phyloP scores from a whole-genome alignment of 805 yeast genomes.

The Wickerhamomyces alni region DNA sequence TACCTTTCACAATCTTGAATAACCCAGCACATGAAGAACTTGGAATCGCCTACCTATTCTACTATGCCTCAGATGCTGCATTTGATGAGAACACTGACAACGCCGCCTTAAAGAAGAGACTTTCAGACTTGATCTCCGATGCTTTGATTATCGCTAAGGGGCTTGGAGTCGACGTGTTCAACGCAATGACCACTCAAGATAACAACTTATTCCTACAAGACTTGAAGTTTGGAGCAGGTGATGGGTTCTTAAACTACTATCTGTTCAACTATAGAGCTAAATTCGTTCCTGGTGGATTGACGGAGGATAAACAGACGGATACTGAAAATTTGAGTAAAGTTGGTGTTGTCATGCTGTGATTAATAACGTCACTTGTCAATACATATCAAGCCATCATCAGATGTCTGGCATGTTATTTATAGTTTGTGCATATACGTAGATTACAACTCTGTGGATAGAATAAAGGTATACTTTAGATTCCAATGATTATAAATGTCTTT shows the following conservation, averaged over 20 bases:
- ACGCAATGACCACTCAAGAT: conserved; percentile 88
- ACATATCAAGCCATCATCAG: too few species aligned
- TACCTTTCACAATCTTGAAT: conserved; percentile 80
- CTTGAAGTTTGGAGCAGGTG: conserved; percentile 88
- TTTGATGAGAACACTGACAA: conserved; percentile 36
- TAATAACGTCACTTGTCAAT: too few species aligned
- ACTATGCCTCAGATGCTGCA: conserved; percentile 76
- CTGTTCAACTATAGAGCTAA: conserved; percentile 84
- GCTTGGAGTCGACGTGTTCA: conserved; percentile 79
- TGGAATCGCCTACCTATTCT: conserved; percentile 83
- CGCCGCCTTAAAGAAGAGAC: conserved; percentile 46
- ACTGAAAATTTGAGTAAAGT: conserved; percentile 64
- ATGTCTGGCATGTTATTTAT: too few species aligned
- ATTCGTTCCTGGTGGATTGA: conserved; percentile 78
- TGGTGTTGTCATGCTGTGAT: conserved; percentile 80
- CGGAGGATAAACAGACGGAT: conserved; percentile 46
- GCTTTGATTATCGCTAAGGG: conserved; percentile 70
- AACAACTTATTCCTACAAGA: conserved; percentile 77
- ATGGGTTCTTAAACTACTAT: conserved; percentile 86
- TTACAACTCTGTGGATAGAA: too few species aligned
- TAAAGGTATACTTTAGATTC: too few species aligned
- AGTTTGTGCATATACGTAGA: too few species aligned
- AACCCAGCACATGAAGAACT: conserved; percentile 58
- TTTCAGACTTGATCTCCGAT: conserved; percentile 58
- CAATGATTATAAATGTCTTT: too few species aligned